A percentile compares a stretch with the other conserved stretches of the same genome.
These are phyloP conservation scores for Nicotiana benthamiana DNA, from an alignment of 257 asterid genomes.

Conservation along the genomic window DNA sequence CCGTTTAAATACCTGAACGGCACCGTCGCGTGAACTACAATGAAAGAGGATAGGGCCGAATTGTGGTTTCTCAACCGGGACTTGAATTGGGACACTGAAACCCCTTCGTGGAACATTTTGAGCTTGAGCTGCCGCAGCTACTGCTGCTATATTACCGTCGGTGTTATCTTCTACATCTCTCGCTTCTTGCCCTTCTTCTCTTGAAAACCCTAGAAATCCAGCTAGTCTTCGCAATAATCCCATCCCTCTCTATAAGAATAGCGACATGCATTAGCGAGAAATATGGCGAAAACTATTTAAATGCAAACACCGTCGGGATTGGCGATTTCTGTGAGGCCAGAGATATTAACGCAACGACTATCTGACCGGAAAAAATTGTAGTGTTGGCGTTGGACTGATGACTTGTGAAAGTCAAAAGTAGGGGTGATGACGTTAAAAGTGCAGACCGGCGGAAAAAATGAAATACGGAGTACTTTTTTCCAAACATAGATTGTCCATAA, in stretches of 20 bases:
- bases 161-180: constrained; percentile 24
- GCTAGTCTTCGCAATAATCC: constrained; percentile 46
- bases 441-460: not conserved
- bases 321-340: not conserved
- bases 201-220: constrained; percentile 49
- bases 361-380: not conserved
- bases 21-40: constrained; percentile 64
- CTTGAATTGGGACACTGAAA: constrained; percentile 70
- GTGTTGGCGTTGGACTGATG: not conserved
- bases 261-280: not conserved
- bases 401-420: not conserved
- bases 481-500: too few relatives aligned
- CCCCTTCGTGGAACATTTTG: constrained; percentile 54
- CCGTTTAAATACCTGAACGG: constrained; percentile 53
- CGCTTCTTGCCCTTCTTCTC: constrained; percentile 40
- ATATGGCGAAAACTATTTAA: not conserved
- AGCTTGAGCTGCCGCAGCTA: constrained; percentile 32
- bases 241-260: constrained; percentile 26
- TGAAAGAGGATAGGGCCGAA: constrained; percentile 50
- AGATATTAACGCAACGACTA: not conserved
- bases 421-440: not conserved
- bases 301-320: not conserved
- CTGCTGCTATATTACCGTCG: constrained; percentile 19
- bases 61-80: constrained; percentile 52
- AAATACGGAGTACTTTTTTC: not conserved